Evolutionary conservation across 192 early-diverging fungal genomes (phyloP), one percentile per base, ranked within the genome.

Genomic region (Neocallimastix lanati): DNA sequence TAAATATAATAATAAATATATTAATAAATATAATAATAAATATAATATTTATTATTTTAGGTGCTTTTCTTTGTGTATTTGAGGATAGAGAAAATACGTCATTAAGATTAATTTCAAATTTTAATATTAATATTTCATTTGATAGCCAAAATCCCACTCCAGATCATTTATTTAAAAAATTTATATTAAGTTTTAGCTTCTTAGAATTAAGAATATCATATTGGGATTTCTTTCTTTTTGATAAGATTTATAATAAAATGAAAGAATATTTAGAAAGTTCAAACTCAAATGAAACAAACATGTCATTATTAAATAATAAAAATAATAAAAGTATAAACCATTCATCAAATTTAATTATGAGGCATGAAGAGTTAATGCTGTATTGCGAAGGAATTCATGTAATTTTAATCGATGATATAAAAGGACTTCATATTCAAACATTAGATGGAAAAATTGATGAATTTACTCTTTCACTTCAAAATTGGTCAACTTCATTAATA

Each of bases 381-480:
- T 86, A 83, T 9, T 89, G 93, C 58, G 85, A 91, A 78, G 92
- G 93, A 0, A 81, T 94, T 36, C 89, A 91, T 67, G 76, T 96
- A 1, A 88, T 99, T 40, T 82, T 98, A 21, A 98, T 99, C 78
- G 94, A 96, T 78, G 96, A 99, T 82, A 88, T 95, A 83, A 93
- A 96, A 82, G 93, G 88, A 78, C 38, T 89, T 36, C 89, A 97
- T 80, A 86, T 97, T 78, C 97, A 96, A 0, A 93, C 97, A 84
- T 87, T 96, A 76, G 96, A 97, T 76, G 83, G 95, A 79, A 91
- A 88, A 33, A 82, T 96, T 33, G 90, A 94, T n/a, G 88, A 91
- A 81, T 92, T 96, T 80, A 86, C 91, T 37, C 84, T 97, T 36
- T 89, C 94, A 58, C 87, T 93, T 2, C 83, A 88, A 0, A 93